These are phyloP conservation scores for Quercus agrifolia DNA, from an alignment of 306 rosid genomes.

Conservation along the genomic window DNA sequence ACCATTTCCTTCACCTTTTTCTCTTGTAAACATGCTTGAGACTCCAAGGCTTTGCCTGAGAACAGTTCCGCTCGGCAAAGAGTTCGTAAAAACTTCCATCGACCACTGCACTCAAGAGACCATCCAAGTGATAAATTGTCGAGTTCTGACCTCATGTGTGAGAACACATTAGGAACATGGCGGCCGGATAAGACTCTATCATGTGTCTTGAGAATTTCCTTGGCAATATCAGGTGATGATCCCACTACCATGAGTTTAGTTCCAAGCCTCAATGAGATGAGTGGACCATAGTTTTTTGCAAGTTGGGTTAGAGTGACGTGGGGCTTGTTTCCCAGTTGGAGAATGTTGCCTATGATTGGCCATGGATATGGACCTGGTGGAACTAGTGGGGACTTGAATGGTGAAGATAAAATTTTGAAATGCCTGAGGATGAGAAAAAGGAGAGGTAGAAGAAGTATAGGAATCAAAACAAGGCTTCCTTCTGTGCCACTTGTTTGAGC, in stretches of 20 bases:
- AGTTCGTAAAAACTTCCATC: no score
- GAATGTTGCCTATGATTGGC: slow-evolving; percentile 15
- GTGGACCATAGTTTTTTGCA: not conserved
- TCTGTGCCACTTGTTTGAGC: no score
- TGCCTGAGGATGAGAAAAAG: not conserved
- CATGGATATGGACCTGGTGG: slow-evolving; percentile 11
- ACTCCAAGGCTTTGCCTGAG: no score
- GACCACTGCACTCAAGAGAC: slow-evolving; percentile 9
- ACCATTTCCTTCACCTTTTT: slow-evolving; percentile 11
- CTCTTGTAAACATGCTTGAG: slow-evolving; percentile 6
- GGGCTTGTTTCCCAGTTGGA: not conserved
- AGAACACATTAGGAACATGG: no score
- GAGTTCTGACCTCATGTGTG: not conserved
- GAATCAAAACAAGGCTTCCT: not conserved
- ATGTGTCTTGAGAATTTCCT: not conserved
- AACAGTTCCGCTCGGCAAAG: no score
- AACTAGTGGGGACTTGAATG: not conserved
- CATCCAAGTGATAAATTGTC: not conserved
- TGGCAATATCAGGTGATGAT: slow-evolving; percentile 4
- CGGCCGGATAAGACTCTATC: not conserved
- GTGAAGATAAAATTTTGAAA: not conserved
- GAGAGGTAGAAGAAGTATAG: not conserved
- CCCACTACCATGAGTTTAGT: not conserved
- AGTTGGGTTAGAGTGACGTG: not conserved
- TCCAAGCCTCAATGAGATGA: slow-evolving; percentile 2